A percentile compares a stretch with the other conserved stretches of the same genome.
Conservation (phyloP, 495 filamentous ascomycete genomes). For the Echria macrotheca region DNA sequence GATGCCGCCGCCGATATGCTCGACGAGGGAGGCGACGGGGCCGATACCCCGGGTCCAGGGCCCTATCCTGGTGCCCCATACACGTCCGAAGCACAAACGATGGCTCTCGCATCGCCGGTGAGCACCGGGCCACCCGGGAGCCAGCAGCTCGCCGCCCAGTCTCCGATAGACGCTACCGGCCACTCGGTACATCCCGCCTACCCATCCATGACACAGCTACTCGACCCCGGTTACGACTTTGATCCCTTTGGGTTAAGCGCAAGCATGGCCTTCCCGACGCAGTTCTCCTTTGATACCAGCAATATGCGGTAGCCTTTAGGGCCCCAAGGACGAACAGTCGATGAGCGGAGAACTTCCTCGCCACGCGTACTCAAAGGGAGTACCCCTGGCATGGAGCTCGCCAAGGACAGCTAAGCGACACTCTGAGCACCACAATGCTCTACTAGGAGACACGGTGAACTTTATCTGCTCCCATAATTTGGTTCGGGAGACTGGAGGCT, state of each 20-base stretch:
- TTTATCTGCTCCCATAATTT: no score
- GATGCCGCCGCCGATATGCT: constrained; percentile 93
- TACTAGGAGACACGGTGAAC: no score
- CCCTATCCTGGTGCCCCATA: constrained; percentile 58
- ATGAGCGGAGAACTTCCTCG: no score
- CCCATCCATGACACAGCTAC: constrained; percentile 59
- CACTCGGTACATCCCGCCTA: constrained; percentile 40
- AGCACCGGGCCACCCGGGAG: constrained; percentile 29
- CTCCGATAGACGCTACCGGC: constrained; percentile 27
- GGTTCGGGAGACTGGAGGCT: no score
- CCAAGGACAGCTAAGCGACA: no score
- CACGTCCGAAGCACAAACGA: constrained; percentile 32
- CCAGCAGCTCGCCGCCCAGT: constrained; percentile 25
- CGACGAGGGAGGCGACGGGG: constrained; percentile 62
- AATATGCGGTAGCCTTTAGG: constrained; percentile 56
- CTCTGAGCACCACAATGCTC: no score
- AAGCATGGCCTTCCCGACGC: constrained; percentile 90
- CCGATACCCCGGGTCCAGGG: constrained; percentile 62
- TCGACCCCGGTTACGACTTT: constrained; percentile 79
- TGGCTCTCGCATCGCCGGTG: constrained; percentile 38
- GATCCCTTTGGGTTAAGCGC: constrained; percentile 88
- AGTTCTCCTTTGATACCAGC: constrained; percentile 74
- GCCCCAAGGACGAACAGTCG: no score
- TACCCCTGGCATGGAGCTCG: no score
- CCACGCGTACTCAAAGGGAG: no score